Evolutionary conservation across 2,329 filamentous ascomycete species (phyloP), one percentile per base, ranked within the genome.

Genomic region (Aspergillus tamarii): DNA sequence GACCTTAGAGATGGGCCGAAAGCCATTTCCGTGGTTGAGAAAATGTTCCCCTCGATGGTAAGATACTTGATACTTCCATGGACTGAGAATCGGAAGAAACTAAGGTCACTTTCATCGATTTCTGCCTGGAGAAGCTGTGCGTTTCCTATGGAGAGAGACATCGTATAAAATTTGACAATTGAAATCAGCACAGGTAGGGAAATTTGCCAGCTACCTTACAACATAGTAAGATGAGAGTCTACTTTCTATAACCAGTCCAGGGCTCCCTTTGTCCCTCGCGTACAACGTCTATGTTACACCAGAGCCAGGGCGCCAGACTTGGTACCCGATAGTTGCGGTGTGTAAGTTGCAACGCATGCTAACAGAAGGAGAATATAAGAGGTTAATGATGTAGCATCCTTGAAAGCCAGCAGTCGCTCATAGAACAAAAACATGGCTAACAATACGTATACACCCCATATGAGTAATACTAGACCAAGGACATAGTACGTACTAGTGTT

Each of bases 1-100:
- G 69, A 62, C 30, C 65, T 21, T 7, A 76, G 64, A 5, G 70
- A 70, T 52, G 74, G 73, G 8, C 64, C 67, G 52, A 76, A 76
- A 64, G 69, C 74, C 70, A 77, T 72, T 50, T 76, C 71, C 14
- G 4, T 7, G 9, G 43, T 23, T 12, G 43, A 21, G 21, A 21
- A 46, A 11, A 23, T 14, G 43, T 23, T 23, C 4, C n/a, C 10
- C 14, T 23, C 43, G n/a, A 23, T 46, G 43, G 21, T 46, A 14
- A 23, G n/a, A 14, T 46, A 46, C 12, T 46, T 46, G n/a, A 46
- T 46, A 23, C 2, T 23, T 21, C 43, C 43, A 23, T 46, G n/a
- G n/a, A 23, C n/a, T 21, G 21, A 23, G n/a, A 46, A 21, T 11
- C 21, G 43, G 21, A 46, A 46, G 43, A 46, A 46, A 16, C 43